A percentile compares a stretch with the other conserved stretches of the same genome.
Evolutionary conservation across 2,329 filamentous ascomycete species (phyloP).

Genomic region (Rhexocercosporidium sp.): DNA sequence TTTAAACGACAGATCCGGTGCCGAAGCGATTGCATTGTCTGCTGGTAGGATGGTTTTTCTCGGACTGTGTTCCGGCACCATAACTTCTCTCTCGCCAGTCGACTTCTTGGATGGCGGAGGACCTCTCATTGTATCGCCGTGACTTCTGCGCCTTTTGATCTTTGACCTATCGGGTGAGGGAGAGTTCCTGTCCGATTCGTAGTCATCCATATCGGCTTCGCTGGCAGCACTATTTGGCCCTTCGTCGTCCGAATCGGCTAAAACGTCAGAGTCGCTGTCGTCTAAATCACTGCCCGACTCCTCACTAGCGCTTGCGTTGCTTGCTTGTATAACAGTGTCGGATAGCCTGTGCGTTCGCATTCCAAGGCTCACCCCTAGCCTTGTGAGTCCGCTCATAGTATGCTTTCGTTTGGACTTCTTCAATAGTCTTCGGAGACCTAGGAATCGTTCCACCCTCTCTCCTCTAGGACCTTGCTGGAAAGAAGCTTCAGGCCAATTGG

Average conservation of each 20-base stretch:
- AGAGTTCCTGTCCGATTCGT: slow-evolving; percentile 40
- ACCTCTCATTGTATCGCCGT: slow-evolving; percentile 46
- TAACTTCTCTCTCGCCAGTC: slow-evolving; percentile 38
- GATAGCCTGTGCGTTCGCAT: slow-evolving; percentile 78
- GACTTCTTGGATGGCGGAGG: slow-evolving; percentile 42
- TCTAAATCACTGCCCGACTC: slow-evolving; percentile 46
- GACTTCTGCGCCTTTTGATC: slow-evolving; percentile 46
- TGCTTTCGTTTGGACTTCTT: slow-evolving; percentile 55
- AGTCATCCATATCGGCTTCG: slow-evolving; percentile 48
- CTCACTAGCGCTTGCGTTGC: slow-evolving; percentile 54
- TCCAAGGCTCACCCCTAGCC: slow-evolving; percentile 69
- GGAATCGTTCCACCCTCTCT: slow-evolving; percentile 51
- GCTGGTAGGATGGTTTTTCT: slow-evolving; percentile 14
- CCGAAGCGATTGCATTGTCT: background rate
- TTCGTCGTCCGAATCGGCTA: slow-evolving; percentile 42
- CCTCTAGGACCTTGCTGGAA: slow-evolving; percentile 55
- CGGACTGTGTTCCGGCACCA: slow-evolving; percentile 30
- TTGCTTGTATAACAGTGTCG: slow-evolving; percentile 37
- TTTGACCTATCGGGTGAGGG: slow-evolving; percentile 19
- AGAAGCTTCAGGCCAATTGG: slow-evolving; percentile 57
- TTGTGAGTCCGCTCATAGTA: slow-evolving; percentile 42
- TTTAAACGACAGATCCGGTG: slow-evolving; percentile 13
- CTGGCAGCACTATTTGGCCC: slow-evolving; percentile 46
- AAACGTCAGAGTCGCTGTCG: slow-evolving; percentile 48
- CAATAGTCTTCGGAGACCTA: slow-evolving; percentile 66